Percentiles rank a stretch among this genome's conserved stretches.
phyloP scores from a whole-genome alignment of 2,329 filamentous ascomycete genomes.

The Pseudocercospora musae region DNA sequence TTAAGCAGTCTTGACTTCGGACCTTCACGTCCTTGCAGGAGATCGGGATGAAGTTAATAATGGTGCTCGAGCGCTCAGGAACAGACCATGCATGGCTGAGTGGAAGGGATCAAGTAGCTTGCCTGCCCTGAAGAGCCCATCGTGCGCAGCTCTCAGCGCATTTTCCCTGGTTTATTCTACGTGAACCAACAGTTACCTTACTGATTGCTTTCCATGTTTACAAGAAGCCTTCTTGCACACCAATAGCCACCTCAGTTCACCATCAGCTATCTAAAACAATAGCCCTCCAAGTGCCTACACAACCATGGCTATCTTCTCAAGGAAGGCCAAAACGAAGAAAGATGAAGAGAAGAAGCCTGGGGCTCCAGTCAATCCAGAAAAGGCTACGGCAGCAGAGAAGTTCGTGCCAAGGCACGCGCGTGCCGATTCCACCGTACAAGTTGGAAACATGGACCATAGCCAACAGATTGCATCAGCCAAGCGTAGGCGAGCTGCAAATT shows the following conservation, averaged over 20 bases:
- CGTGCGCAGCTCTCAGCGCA: background rate
- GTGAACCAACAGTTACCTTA: background rate
- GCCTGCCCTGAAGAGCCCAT: background rate
- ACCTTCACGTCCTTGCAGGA: constrained; percentile 11
- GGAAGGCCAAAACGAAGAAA: constrained; percentile 40
- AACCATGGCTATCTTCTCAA: constrained; percentile 55
- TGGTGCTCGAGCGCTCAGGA: constrained; percentile 7
- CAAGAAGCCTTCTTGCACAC: background rate
- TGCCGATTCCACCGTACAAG: constrained; percentile 51
- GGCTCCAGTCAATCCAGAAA: constrained; percentile 52
- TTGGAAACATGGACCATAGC: constrained; percentile 47
- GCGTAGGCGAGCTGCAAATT: constrained; percentile 6
- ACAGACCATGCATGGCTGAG: constrained; percentile 1
- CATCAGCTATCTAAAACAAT: background rate
- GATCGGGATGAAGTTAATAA: constrained; percentile 9
- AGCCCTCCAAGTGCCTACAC: background rate
- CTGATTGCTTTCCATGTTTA: background rate
- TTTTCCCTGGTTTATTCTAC: background rate
- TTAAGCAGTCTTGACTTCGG: constrained; percentile 5
- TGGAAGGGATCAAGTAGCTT: background rate
- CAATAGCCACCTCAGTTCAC: background rate
- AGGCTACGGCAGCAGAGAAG: constrained; percentile 47
- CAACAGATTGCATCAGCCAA: constrained; percentile 4
- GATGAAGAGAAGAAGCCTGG: constrained; percentile 48
- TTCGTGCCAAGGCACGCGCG: constrained; percentile 63